phyloP scores from a whole-genome alignment of 768 basidiomycete genomes.

The Rhodosporidiobolus odoratus region DNA sequence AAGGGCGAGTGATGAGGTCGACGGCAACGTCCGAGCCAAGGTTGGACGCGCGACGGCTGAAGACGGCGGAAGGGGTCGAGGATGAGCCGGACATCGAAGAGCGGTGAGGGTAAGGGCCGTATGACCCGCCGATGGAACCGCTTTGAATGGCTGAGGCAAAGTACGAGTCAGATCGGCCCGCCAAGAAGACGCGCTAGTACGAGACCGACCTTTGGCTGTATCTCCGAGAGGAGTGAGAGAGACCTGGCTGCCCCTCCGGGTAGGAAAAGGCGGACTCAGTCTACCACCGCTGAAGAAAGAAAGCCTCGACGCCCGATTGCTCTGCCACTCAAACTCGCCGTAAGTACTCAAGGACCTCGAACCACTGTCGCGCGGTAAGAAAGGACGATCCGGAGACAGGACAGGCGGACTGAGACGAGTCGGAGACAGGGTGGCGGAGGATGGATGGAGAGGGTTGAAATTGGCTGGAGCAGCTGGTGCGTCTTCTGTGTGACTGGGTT shows the following conservation, averaged over 20 bases:
- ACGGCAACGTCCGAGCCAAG: slow-evolving; percentile 8
- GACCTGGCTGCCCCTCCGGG: no score
- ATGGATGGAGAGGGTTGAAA: no score
- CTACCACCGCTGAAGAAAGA: no score
- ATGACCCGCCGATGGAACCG: slow-evolving; percentile 22
- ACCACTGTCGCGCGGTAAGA: background rate
- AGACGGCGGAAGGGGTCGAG: background rate
- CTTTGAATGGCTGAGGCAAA: slow-evolving; percentile 12
- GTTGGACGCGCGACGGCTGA: slow-evolving; percentile 13
- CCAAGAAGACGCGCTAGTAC: background rate
- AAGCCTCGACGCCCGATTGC: no score
- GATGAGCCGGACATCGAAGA: background rate
- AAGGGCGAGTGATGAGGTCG: background rate
- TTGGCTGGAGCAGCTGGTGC: no score
- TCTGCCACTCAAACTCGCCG: background rate
- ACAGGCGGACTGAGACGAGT: background rate
- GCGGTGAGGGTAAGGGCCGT: slow-evolving; percentile 28
- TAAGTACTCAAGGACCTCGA: background rate
- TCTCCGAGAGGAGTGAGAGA: background rate
- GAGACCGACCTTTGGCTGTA: background rate
- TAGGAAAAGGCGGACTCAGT: no score
- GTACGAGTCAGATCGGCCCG: background rate
- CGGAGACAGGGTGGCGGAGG: background rate
- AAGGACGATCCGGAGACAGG: background rate
- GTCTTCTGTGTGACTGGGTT: no score